Evolutionary conservation across 108 stramenopile genomes (phyloP), one percentile per base, ranked within the genome.

Genomic region (Pseudonitzschia multiseries): DNA sequence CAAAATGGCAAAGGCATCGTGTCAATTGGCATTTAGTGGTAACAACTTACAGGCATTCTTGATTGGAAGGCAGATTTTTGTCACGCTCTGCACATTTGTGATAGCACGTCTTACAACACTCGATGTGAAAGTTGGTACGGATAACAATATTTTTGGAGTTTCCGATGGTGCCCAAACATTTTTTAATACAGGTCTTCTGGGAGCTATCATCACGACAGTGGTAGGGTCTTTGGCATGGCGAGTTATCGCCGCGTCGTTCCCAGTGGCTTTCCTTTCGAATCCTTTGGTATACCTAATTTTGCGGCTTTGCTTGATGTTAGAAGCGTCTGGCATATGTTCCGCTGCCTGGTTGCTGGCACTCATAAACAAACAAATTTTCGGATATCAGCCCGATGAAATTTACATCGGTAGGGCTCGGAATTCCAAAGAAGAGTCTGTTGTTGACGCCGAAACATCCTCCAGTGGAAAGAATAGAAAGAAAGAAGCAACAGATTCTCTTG

Each of bases 121-220:
- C 28, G 70, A 69, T 40, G 74, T 79, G 17, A 42, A 50, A 17
- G 54, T 31, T 18, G 81, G 68, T 10, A 33, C 22, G 6, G 78
- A 57, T 41, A 74, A 71, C 24, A 81, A 73, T 56, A 81, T 88
- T 31, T 90, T 83, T 42, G 81, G 64, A 14, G 83, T 83, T 21
- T 56, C 72, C 18, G 68, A 79, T 42, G 72, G 78, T 8, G 9
- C 82, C 18, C 86, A 87, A 50, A 36, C 40, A 5, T 82, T 81
- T 53, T 73, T 87, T 44, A 74, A 87, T 57, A 84, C 86, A 3
- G 86, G 86, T n/a, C 56, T 87, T 24, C 74, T 84, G 21, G 86
- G 86, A 12, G 86, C 86, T 0, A 33, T 87, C 50, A 75, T 87
- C 51, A 79, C 78, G 0, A 87, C 86, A 5, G 63, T 84, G n/a